phyloP scores from a whole-genome alignment of 2,329 filamentous ascomycete species.

The Didymella pinodella region DNA sequence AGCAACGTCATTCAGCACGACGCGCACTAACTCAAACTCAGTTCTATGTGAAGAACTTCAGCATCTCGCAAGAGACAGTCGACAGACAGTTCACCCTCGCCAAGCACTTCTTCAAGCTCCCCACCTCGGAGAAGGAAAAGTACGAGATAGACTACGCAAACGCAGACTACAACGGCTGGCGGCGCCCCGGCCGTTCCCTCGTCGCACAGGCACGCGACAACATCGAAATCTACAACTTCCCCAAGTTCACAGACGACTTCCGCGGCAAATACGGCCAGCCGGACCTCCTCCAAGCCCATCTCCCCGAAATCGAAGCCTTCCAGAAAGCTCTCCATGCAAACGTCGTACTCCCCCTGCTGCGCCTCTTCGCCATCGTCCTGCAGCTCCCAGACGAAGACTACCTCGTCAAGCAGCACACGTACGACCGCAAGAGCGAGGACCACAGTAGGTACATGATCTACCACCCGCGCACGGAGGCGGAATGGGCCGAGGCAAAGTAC shows the following conservation, averaged over 20 bases:
- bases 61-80: constrained; percentile 66
- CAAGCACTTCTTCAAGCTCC: constrained; percentile 65
- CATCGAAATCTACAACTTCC: constrained; percentile 67
- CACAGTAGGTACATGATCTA: constrained; percentile 72
- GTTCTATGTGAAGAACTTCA: constrained; percentile 70
- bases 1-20: neutral
- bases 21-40: constrained; percentile 44
- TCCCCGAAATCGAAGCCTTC: constrained; percentile 64
- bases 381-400: constrained; percentile 67
- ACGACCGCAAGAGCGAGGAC: constrained; percentile 65
- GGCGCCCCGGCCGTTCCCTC: constrained; percentile 39
- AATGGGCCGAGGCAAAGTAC: constrained; percentile 53
- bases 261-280: constrained; percentile 48
- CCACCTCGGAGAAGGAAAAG: constrained; percentile 66
- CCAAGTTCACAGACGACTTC: constrained; percentile 68
- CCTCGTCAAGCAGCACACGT: constrained; percentile 64
- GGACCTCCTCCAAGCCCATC: constrained; percentile 54
- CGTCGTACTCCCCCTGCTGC: constrained; percentile 65
- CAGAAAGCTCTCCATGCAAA: constrained; percentile 59
- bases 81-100: constrained; percentile 69
- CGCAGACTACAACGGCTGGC: constrained; percentile 64
- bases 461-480: constrained; percentile 58
- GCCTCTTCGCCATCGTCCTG: constrained; percentile 67
- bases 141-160: constrained; percentile 56
- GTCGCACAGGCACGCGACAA: constrained; percentile 59